A percentile compares a stretch with the other conserved stretches of the same genome.
These are phyloP conservation scores for Vanrija pseudolonga DNA, from an alignment of 1,284 basidiomycete species.

Conservation along the genomic window DNA sequence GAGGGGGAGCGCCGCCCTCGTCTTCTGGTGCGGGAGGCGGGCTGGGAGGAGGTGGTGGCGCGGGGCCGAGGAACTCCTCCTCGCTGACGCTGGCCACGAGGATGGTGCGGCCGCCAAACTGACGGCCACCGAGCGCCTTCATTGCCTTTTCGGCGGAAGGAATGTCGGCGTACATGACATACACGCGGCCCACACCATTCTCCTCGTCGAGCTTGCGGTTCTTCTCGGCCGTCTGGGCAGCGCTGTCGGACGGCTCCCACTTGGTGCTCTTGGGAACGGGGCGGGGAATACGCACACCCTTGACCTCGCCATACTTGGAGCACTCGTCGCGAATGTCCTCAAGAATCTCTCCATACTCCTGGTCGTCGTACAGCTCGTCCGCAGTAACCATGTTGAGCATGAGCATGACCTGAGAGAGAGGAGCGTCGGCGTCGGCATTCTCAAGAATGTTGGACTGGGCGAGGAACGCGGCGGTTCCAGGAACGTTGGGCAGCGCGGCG, in stretches of 20 bases:
- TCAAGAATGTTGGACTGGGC: conserved; percentile 72
- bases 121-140: conserved; percentile 79
- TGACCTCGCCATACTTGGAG: conserved; percentile 71
- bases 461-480: conserved; percentile 44
- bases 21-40: conserved; percentile 18
- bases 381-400: conserved; percentile 99
- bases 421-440: conserved; percentile 56
- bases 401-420: conserved; percentile 71
- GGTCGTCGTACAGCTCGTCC: conserved; percentile 86
- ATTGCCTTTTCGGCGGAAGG: conserved; percentile 66
- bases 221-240: conserved; percentile 55
- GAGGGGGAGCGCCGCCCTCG: conserved; percentile 2
- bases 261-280: conserved; percentile 71
- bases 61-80: conserved; percentile 48
- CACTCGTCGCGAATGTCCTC: conserved; percentile 96
- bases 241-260: conserved; percentile 65
- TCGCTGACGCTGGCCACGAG: conserved; percentile 50
- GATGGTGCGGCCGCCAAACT: conserved; percentile 87
- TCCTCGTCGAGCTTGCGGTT: conserved; percentile 67
- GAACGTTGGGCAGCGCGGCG: conserved; percentile 29
- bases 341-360: conserved; percentile 88
- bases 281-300: conserved; percentile 82
- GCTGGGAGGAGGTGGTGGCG: conserved; percentile 39
- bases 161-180: conserved; percentile 72
- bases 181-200: conserved; percentile 87